These are phyloP conservation scores for Cystoderma amianthinum DNA, from an alignment of 768 basidiomycete species.

Conservation along the genomic window DNA sequence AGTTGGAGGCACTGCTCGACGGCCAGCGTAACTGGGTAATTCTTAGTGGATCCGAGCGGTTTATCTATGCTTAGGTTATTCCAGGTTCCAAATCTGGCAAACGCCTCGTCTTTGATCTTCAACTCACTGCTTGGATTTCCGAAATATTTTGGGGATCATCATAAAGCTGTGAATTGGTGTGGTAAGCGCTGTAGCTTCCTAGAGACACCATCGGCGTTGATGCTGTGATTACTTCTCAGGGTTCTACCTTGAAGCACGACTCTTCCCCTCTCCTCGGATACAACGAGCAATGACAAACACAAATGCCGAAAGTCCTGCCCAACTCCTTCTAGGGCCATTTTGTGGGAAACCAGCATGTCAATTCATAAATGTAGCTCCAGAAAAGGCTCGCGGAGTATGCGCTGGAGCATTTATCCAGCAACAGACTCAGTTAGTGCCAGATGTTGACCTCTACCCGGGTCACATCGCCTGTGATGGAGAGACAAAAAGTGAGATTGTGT, in stretches of 20 bases:
- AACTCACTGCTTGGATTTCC: conserved; percentile 66
- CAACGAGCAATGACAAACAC: conserved; percentile 8
- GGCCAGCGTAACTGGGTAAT: conserved; percentile 68
- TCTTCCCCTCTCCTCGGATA: conserved; percentile 52
- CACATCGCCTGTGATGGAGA: conserved; percentile 93
- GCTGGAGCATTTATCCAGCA: conserved; percentile 63
- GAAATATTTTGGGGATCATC: conserved; percentile 53
- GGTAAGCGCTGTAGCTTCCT: conserved; percentile 49
- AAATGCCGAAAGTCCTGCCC: conserved; percentile 14
- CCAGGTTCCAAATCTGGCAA: conserved; percentile 84
- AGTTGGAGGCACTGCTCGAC: conserved; percentile 55
- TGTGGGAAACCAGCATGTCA: conserved; percentile 91
- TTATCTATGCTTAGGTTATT: conserved; percentile 3
- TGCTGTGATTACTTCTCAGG: conserved; percentile 35
- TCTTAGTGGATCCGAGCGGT: neutral
- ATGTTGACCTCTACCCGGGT: conserved; percentile 80
- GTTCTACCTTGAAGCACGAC: conserved; percentile 69
- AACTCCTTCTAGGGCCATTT: conserved; percentile 76
- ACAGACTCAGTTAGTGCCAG: conserved; percentile 57
- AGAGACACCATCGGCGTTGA: neutral
- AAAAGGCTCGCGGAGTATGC: conserved; percentile 73
- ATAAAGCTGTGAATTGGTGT: conserved; percentile 86
- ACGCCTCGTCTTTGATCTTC: conserved; percentile 77
- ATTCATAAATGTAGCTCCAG: conserved; percentile 53
- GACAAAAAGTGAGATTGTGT: conserved; percentile 87